Base-by-base conservation (phyloP, 1,284 basidiomycete species). In the Peniophora sp. region DNA sequence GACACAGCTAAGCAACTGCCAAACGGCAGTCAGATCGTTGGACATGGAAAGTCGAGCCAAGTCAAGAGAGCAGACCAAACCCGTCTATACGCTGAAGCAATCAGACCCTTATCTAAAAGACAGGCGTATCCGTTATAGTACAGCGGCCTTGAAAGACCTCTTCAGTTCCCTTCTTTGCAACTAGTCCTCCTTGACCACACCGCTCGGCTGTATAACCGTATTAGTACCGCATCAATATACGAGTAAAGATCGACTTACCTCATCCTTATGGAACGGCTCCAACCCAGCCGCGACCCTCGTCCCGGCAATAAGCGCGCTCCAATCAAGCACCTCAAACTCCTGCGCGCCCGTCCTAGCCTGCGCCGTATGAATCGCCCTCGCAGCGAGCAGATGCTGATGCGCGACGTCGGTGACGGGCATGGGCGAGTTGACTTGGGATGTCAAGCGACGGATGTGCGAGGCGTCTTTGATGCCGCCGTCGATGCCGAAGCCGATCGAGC, bases 391-490 rank as follows among this genome's bases (percentile, higher is more conserved):
- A 60, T 90, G 86, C 57, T 87, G 83, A 59, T 88, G 81, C 20
- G 84, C 85, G 45, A 82, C 72, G 61, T 94, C 88, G 55, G 93
- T 75, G 17, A 76, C 74, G 10, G 92, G 92, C 81, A 93, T 84
- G 0, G 90, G 91, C 11, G 85, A 79, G 57, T 91, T 84, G 58
- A 82, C 71, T 49, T 83, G 76, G 9, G 75, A 68, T 1, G 79
- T 74, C 12, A 88, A 69, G 37, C 70, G 72, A 52, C 81, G 81
- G 51, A 87, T 78, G 60, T 87, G 85, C 70, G 74, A 64, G 0
- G 83, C 80, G 62, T 95, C 92, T 60, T 92, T 92, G 60, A 95
- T 81, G n/a, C 92, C 93, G 15, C 90, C 89, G 36, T 86, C 83
- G 50, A 95, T 79, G n/a, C 84, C 74, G 64, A 96, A 95, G n/a